Base-by-base conservation (phyloP, 768 basidiomycete species). In the Termitomyces sp. region DNA sequence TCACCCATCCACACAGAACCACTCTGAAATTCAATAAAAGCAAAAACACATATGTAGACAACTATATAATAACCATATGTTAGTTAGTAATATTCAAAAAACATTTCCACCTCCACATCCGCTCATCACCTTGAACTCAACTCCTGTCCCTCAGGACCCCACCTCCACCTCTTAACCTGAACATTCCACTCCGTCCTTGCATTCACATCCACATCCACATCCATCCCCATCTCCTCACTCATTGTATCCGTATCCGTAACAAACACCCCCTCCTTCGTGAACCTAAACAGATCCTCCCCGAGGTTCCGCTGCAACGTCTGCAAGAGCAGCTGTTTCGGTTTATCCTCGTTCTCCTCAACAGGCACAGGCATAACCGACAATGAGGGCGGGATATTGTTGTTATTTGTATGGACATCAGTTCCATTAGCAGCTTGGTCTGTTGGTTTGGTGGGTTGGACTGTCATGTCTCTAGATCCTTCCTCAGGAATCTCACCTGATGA, bases 141-240 rank as follows among this genome's bases (percentile, higher is more conserved):
- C 43, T 46, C 49, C 32, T 47, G 52, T 38, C 53, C 51, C 44
- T 58, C 60, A 0, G 64, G 66, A 1, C 70, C 70, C 73, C 73
- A 76, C 63, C 67, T 74, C 74, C 74, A 76, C 53, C 70, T 64
- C 57, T 66, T 71, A 7, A 74, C 73, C 52, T 71, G 68, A n/a
- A 75, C 70, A 33, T 70, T 65, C 73, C 74, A 76, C 64, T 75
- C 73, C 5, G 70, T 67, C 41, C 68, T 64, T 50, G 61, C 66
- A 27, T 15, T 31, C 41, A 39, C 44, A n/a, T n/a, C n/a, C n/a
- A n/a, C n/a, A n/a, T n/a, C n/a, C n/a, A n/a, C n/a, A n/a, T n/a
- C n/a, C n/a, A n/a, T n/a, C n/a, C n/a, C n/a, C n/a, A n/a, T n/a
- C n/a, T n/a, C n/a, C n/a, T n/a, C n/a, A n/a, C n/a, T n/a, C n/a